phyloP scores from a whole-genome alignment of 768 basidiomycete species.

The Pleurotus pulmonarius region DNA sequence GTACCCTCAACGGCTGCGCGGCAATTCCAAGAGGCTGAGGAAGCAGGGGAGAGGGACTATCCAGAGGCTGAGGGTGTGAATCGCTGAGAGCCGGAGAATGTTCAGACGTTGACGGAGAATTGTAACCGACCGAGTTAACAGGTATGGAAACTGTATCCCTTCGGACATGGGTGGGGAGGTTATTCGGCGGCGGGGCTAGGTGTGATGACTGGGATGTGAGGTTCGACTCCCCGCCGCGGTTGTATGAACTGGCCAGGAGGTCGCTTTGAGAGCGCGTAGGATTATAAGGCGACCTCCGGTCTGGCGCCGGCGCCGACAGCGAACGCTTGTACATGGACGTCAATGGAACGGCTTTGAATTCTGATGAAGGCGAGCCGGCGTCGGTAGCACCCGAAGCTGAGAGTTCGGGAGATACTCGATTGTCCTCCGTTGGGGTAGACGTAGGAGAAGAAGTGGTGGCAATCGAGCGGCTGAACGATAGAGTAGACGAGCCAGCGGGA shows the following conservation, averaged over 20 bases:
- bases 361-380: neutral
- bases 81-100: conserved; percentile 13
- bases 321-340: conserved; percentile 68
- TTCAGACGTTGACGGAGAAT: conserved; percentile 8
- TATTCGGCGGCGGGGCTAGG: conserved; percentile 13
- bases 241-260: neutral
- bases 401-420: neutral
- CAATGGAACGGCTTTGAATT: conserved; percentile 35
- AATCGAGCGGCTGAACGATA: neutral
- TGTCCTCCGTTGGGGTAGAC: neutral
- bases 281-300: neutral
- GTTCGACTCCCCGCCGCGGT: neutral
- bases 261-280: neutral
- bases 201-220: conserved; percentile 10
- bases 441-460: neutral
- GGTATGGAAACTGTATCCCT: conserved; percentile 28
- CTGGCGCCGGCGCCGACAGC: conserved; percentile 46
- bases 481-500: neutral
- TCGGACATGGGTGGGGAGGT: conserved; percentile 14
- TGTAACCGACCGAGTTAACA: conserved; percentile 12
- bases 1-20: conserved; percentile 10
- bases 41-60: conserved; percentile 14
- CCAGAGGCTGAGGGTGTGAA: too few relatives aligned
- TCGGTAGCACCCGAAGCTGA: too few relatives aligned
- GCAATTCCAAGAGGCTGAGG: conserved; percentile 17